Conservation (phyloP, 2,329 filamentous ascomycete species). For the Rhinocladiella similis region DNA sequence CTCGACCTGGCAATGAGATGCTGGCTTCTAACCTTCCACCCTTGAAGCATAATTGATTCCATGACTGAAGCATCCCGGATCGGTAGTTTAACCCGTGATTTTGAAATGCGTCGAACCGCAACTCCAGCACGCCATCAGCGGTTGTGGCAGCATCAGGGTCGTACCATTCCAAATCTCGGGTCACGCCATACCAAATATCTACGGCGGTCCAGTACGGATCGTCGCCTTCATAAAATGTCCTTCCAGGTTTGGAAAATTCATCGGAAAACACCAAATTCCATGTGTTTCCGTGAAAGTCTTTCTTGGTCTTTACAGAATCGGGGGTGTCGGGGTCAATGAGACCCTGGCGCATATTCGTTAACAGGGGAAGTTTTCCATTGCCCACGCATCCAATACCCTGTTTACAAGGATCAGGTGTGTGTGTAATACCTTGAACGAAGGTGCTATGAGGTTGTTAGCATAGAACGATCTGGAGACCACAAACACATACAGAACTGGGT, state of each 20-base stretch:
- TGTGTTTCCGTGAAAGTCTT: constrained; percentile 58
- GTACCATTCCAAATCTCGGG: constrained; percentile 70
- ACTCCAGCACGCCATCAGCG: constrained; percentile 60
- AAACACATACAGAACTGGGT: constrained; percentile 64
- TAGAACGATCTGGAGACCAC: constrained; percentile 6
- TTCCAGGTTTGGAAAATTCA: constrained; percentile 67
- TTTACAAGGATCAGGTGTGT: constrained; percentile 37
- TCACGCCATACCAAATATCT: constrained; percentile 72
- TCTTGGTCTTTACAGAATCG: constrained; percentile 56
- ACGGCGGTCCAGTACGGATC: constrained; percentile 69
- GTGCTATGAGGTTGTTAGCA: constrained; percentile 48
- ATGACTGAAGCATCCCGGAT: constrained; percentile 73
- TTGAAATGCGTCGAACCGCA: constrained; percentile 64
- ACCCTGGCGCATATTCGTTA: constrained; percentile 61
- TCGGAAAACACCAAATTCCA: constrained; percentile 70
- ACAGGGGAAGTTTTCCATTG: constrained; percentile 49
- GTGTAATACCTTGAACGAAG: constrained; percentile 52
- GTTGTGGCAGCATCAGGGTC: constrained; percentile 68
- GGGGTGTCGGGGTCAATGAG: constrained; percentile 71
- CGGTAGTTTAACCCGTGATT: constrained; percentile 67
- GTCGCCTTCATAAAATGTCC: constrained; percentile 70
- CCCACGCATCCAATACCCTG: constrained; percentile 51
- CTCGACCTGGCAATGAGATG: constrained; percentile 67
- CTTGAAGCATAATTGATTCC: constrained; percentile 74
- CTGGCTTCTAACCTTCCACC: constrained; percentile 69